A percentile compares a stretch with the other conserved stretches of the same genome.
Evolutionary conservation across 805 yeast species (phyloP).

Genomic region (Torulaspora quercuum): DNA sequence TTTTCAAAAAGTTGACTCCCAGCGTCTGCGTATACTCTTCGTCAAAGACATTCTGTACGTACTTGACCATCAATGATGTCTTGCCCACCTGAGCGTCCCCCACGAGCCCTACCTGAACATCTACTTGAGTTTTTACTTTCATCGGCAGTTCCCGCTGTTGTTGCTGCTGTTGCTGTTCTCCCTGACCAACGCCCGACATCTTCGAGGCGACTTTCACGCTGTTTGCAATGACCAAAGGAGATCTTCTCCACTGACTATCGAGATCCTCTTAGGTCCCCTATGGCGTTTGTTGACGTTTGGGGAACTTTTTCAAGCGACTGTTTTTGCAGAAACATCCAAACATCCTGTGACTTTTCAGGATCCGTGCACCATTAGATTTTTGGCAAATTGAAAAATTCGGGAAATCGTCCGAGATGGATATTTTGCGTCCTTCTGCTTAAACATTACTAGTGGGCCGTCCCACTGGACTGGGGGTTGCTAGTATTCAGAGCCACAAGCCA

Average conservation of each 20-base stretch:
- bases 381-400: neutral
- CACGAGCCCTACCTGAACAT: conserved; percentile 78
- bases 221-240: neutral
- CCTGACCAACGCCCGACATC: conserved; percentile 1
- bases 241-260: neutral
- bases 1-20: conserved; percentile 94
- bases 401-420: neutral
- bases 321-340: conserved; percentile 1
- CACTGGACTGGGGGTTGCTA: too few species aligned
- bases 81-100: conserved; percentile 97
- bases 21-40: conserved; percentile 89
- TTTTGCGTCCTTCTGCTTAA: conserved; percentile 5
- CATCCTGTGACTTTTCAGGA: neutral
- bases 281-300: conserved; percentile 6
- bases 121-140: conserved; percentile 24
- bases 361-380: conserved; percentile 2
- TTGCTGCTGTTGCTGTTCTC: conserved; percentile 9
- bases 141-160: conserved; percentile 13
- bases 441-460: too few species aligned
- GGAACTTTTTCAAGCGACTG: conserved; percentile 12
- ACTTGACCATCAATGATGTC: conserved; percentile 93
- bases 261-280: conserved; percentile 1
- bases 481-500: too few species aligned
- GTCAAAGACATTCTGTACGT: conserved; percentile 91
- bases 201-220: neutral